Percentiles rank a stretch among this genome's conserved stretches.
Conservation (phyloP, 768 basidiomycete species). For the Russula abietina region DNA sequence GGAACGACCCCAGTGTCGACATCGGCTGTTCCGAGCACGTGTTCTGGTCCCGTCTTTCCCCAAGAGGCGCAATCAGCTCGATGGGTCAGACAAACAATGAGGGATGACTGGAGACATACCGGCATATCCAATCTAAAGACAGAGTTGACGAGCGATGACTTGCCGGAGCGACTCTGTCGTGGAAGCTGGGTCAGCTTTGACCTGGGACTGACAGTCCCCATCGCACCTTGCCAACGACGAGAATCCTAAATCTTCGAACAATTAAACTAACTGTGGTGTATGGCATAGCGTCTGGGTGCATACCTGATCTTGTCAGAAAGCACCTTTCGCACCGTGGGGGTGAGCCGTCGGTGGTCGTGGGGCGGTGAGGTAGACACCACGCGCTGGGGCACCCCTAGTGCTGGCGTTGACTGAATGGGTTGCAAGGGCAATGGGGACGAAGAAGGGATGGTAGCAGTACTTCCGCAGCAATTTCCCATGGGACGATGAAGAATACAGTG, state of each 20-base stretch:
- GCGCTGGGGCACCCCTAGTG: too few species aligned
- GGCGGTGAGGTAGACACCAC: too few species aligned
- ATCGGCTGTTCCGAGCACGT: background rate
- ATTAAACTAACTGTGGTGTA: background rate
- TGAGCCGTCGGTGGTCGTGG: background rate
- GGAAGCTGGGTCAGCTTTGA: background rate
- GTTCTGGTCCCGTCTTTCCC: background rate
- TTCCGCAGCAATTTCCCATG: background rate
- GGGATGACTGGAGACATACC: background rate
- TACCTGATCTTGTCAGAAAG: background rate
- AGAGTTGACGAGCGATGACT: slow-evolving; percentile 3
- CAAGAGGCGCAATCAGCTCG: background rate
- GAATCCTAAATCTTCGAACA: slow-evolving; percentile 1
- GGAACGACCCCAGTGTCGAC: background rate
- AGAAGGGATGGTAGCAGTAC: too few species aligned
- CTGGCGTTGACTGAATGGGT: too few species aligned
- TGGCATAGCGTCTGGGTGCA: background rate
- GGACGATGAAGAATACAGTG: too few species aligned
- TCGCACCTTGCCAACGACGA: slow-evolving; percentile 6
- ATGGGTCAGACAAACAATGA: too few species aligned
- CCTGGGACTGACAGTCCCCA: too few species aligned
- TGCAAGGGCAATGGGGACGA: too few species aligned
- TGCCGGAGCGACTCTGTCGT: background rate
- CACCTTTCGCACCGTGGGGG: background rate
- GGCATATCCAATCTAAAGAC: background rate